Evolutionary conservation across 331 rosid species (phyloP).

Genomic region (Acacia concinna): DNA sequence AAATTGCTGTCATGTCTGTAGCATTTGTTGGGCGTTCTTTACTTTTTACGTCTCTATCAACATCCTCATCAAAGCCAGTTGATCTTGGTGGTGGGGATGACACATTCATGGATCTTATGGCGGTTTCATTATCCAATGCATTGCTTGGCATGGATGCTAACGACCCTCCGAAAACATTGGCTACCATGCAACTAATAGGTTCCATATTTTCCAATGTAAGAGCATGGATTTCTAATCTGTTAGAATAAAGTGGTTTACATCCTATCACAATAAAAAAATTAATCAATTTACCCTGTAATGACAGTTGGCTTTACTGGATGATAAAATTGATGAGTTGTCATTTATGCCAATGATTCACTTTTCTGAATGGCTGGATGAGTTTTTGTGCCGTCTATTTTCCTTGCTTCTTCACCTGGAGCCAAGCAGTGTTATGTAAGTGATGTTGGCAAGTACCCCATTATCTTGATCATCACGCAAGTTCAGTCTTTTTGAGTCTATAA

Average conservation of each 20-base stretch:
- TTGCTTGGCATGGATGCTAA: constrained; percentile 99
- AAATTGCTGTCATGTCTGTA: constrained; percentile 94
- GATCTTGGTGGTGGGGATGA: constrained; percentile 65
- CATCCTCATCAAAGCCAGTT: constrained; percentile 48
- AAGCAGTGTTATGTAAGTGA: constrained; percentile 83
- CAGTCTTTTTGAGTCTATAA: not conserved
- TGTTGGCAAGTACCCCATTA: constrained; percentile 18
- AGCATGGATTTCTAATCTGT: constrained; percentile 18
- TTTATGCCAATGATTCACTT: constrained; percentile 82
- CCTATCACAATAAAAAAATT: constrained; percentile 16
- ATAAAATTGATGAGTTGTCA: constrained; percentile 65
- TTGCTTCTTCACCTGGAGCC: constrained; percentile 93
- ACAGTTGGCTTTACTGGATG: constrained; percentile 90
- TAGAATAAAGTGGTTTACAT: constrained; percentile 20
- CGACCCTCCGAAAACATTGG: constrained; percentile 99
- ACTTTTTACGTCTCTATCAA: constrained; percentile 69
- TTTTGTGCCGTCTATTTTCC: constrained; percentile 93
- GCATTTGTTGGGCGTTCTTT: constrained; percentile 98
- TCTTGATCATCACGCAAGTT: constrained; percentile 5
- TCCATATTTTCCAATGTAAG: constrained; percentile 96
- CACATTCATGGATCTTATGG: constrained; percentile 70
- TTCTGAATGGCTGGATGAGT: constrained; percentile 99
- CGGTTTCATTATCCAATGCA: constrained; percentile 92
- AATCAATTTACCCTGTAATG: constrained; percentile 37
- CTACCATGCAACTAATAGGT: constrained; percentile 96